Evolutionary conservation across 257 asterid species (phyloP).

Genomic region (Nicotiana benthamiana): DNA sequence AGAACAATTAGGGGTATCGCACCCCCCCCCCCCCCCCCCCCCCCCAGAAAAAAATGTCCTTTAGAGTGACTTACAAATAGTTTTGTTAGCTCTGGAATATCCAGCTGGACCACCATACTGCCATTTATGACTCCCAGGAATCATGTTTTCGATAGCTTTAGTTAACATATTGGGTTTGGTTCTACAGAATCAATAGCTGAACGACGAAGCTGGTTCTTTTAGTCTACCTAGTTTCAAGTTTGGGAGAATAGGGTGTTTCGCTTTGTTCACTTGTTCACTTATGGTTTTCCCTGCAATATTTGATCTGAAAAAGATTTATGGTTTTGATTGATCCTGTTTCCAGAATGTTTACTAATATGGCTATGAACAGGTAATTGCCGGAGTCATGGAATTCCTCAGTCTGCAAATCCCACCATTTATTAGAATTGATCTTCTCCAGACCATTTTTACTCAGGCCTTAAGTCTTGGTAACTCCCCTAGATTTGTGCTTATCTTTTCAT

Average conservation of each 20-base stretch:
- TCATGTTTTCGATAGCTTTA: neutral
- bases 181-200: neutral
- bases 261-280: neutral
- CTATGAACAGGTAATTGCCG: constrained; percentile 66
- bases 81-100: neutral
- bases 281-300: neutral
- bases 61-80: neutral
- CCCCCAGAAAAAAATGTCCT: neutral
- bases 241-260: neutral
- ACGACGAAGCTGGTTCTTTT: neutral
- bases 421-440: constrained; percentile 76
- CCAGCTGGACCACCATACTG: neutral
- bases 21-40: too few relatives aligned
- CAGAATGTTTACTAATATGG: constrained; percentile 21
- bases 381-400: constrained; percentile 60
- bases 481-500: constrained; percentile 2
- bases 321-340: constrained; percentile 5
- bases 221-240: neutral
- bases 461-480: constrained; percentile 54
- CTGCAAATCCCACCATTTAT: constrained; percentile 70
- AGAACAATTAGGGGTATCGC: neutral
- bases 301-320: neutral
- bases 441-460: constrained; percentile 58
- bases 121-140: neutral
- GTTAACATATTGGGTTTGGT: neutral